Conservation (phyloP, 2,329 filamentous ascomycete species). For the Colletotrichum orchidophilum region DNA sequence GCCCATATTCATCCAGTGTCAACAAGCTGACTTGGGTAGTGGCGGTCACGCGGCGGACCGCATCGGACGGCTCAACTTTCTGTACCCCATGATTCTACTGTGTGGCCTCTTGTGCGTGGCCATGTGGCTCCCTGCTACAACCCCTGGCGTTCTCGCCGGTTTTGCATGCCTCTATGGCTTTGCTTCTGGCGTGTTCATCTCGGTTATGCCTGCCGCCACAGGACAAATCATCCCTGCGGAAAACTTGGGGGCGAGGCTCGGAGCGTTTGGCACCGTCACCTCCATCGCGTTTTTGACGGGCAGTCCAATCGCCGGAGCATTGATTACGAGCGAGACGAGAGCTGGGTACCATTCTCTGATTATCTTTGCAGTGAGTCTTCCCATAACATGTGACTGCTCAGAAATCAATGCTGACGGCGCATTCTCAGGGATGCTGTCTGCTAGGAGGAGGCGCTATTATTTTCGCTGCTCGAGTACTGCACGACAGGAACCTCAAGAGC, state of each 20-base stretch:
- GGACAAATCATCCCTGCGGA: neutral
- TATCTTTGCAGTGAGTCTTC: neutral
- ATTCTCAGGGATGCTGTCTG: neutral
- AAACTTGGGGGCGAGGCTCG: neutral
- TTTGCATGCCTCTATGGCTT: slow-evolving; percentile 25
- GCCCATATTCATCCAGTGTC: neutral
- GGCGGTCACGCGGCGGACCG: slow-evolving; percentile 26
- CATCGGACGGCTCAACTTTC: slow-evolving; percentile 30
- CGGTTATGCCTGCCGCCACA: neutral
- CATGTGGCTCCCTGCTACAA: slow-evolving; percentile 23
- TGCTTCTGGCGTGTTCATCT: neutral
- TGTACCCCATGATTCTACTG: slow-evolving; percentile 25
- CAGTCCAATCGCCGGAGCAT: neutral
- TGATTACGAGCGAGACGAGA: neutral
- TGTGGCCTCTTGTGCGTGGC: slow-evolving; percentile 21
- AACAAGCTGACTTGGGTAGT: neutral
- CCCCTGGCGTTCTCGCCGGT: slow-evolving; percentile 8
- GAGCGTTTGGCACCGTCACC: neutral
- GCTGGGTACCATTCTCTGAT: neutral
- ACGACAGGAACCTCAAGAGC: neutral
- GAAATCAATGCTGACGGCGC: neutral
- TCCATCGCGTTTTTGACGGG: neutral
- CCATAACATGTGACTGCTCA: neutral
- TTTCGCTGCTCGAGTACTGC: neutral
- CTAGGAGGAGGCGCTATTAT: neutral